phyloP scores from a whole-genome alignment of 768 basidiomycete species.

The Russula lepida region DNA sequence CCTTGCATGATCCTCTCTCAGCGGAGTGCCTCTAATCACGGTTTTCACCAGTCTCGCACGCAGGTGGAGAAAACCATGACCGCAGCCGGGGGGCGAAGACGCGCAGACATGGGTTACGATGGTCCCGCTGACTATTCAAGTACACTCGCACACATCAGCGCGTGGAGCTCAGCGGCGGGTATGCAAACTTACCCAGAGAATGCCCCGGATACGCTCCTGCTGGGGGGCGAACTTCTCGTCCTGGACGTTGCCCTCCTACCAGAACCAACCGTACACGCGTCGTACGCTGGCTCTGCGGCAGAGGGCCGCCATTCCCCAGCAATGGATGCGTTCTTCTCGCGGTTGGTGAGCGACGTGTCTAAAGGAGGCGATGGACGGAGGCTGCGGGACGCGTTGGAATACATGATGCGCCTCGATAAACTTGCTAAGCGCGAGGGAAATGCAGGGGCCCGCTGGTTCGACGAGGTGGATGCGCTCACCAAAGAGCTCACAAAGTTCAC shows the following conservation, averaged over 20 bases:
- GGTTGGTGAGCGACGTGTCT: constrained; percentile 40
- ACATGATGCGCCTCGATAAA: constrained; percentile 65
- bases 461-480: constrained; percentile 49
- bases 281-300: constrained; percentile 44
- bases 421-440: constrained; percentile 54
- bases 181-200: constrained; percentile 14
- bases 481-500: constrained; percentile 43
- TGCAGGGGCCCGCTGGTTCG: constrained; percentile 69
- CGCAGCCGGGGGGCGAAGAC: constrained; percentile 2
- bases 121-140: constrained; percentile 5
- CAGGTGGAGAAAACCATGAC: constrained; percentile 9
- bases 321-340: constrained; percentile 54
- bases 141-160: constrained; percentile 3
- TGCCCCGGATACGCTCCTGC: constrained; percentile 7
- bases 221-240: constrained; percentile 13
- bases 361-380: constrained; percentile 43
- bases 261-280: constrained; percentile 58
- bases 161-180: constrained; percentile 11
- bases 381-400: constrained; percentile 46
- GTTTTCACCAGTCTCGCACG: constrained; percentile 12
- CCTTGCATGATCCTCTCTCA: not conserved
- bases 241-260: constrained; percentile 27
- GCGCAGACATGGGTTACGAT: constrained; percentile 8
- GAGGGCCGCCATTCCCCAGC: constrained; percentile 40
- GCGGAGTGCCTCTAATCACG: not conserved